Percentiles rank a stretch among this genome's conserved stretches.
These are phyloP conservation scores for Parasarocladium wereldwijsianum DNA, from an alignment of 2,329 filamentous ascomycete genomes.

Conservation along the genomic window DNA sequence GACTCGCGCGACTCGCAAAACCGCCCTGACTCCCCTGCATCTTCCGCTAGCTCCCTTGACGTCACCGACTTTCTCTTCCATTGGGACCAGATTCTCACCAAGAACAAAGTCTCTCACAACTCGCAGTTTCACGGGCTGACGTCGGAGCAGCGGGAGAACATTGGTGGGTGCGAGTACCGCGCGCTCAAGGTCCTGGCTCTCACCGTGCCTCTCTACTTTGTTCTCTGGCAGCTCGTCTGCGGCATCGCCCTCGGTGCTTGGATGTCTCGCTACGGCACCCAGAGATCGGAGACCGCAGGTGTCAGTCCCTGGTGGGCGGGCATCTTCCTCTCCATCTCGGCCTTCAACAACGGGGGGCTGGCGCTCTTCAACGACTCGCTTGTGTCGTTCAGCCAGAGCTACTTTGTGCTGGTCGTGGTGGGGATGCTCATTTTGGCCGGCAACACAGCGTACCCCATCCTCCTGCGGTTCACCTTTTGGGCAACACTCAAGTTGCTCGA, in stretches of 20 bases:
- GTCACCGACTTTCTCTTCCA: conserved; percentile 14
- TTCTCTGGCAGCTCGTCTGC: conserved; percentile 43
- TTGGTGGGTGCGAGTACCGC: conserved; percentile 50
- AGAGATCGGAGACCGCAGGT: conserved; percentile 32
- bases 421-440: conserved; percentile 46
- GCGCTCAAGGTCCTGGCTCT: conserved; percentile 44
- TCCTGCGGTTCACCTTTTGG: conserved; percentile 47
- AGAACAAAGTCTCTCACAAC: conserved; percentile 30
- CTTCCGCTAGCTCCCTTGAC: conserved; percentile 10
- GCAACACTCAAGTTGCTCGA: conserved; percentile 26
- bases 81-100: conserved; percentile 19
- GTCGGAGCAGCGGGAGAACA: conserved; percentile 35
- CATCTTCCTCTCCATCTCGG: conserved; percentile 51
- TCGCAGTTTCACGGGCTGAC: conserved; percentile 39
- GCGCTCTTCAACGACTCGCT: conserved; percentile 52
- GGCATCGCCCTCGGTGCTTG: conserved; percentile 46
- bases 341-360: conserved; percentile 62
- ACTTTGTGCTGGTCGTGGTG: conserved; percentile 37
- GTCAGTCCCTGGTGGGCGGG: conserved; percentile 48
- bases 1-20: neutral
- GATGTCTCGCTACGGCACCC: conserved; percentile 23
- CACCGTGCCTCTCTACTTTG: conserved; percentile 45
- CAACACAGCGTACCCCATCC: conserved; percentile 51
- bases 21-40: conserved; percentile 9
- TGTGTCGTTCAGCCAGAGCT: conserved; percentile 39